phyloP scores from a whole-genome alignment of 495 filamentous ascomycete genomes.

The Aspergillus kassunensis region DNA sequence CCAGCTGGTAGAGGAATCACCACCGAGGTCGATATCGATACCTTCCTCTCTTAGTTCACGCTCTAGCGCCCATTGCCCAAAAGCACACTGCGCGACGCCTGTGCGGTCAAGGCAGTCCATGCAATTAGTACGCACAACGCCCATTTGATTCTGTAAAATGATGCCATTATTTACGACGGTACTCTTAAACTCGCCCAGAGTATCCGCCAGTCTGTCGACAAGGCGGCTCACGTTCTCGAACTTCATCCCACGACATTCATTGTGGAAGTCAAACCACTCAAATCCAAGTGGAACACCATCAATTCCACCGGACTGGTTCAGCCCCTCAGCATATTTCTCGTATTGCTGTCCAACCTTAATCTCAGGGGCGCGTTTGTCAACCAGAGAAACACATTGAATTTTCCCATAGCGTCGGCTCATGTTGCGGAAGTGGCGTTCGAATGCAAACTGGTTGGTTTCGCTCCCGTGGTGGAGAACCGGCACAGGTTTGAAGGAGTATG shows the following conservation, averaged over 20 bases:
- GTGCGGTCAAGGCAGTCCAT: conserved; percentile 97
- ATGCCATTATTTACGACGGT: conserved; percentile 52
- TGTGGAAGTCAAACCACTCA: conserved; percentile 97
- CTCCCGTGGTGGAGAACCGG: conserved; percentile 74
- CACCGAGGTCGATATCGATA: conserved; percentile 62
- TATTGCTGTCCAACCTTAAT: conserved; percentile 72
- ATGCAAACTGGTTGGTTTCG: conserved; percentile 71
- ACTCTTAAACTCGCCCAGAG: conserved; percentile 61
- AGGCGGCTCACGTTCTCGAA: conserved; percentile 88
- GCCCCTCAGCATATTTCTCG: conserved; percentile 54
- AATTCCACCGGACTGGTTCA: conserved; percentile 60
- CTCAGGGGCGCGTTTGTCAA: conserved; percentile 83
- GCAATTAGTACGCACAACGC: conserved; percentile 85
- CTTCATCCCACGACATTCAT: conserved; percentile 88
- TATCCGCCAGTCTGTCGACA: conserved; percentile 61
- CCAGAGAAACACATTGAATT: conserved; percentile 74
- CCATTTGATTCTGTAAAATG: conserved; percentile 57
- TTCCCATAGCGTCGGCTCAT: conserved; percentile 64
- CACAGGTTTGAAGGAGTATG: conserved; percentile 86
- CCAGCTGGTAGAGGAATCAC: conserved; percentile 74
- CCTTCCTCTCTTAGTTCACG: conserved; percentile 69
- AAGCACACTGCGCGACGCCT: conserved; percentile 87
- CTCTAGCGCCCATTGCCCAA: conserved; percentile 72
- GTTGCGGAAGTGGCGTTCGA: conserved; percentile 71
- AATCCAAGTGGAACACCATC: conserved; percentile 58